Base-by-base conservation (phyloP, 345 rosid species). In the Dipteronia sinensis region DNA sequence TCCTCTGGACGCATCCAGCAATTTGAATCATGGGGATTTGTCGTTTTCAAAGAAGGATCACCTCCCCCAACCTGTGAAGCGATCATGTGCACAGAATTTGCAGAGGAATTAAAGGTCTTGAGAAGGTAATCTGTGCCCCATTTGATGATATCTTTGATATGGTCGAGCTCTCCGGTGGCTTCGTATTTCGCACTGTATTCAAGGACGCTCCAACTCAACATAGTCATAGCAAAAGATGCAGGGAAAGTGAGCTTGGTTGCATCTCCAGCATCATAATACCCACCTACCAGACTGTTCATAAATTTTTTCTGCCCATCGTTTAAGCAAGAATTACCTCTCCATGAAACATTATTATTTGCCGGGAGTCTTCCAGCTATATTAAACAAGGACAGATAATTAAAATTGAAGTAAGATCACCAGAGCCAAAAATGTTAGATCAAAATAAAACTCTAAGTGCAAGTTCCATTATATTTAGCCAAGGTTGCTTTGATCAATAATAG, bases 1-100 rank as follows among this genome's bases (percentile, higher is more conserved):
- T 94, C 99, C 89, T 97, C 99, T 12, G 99, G 98, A 16, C 97
- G 85, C 97, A 89, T 93, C 99, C 99, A 97, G 76, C 99, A 94
- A 83, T 89, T 91, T 78, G 89, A 97, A 78, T 97, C 99, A 46
- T 94, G 93, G 6, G 91, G 82, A 16, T 68, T 76, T 4, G 95
- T 86, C 78, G 78, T 88, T 16, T 93, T 98, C 3, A 86, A 95
- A 17, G 92, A 19, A 9, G 65, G 29, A 3, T 72, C 15, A 38
- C 19, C 55, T 40, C 67, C 67, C 27, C 68, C 68, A 25, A 75
- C 72, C 38, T 75, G 46, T 65, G 78, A n/a, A 7, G 72, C 65
- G 29, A 75, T 66, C 34, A 17, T 19, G n/a, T 82, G 76, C 51
- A 94, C 93, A 3, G 88, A 81, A 76, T 92, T 98, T 6, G 99